Conservation (phyloP, 192 early-diverging fungal genomes). For the Dissophora globulifera region DNA sequence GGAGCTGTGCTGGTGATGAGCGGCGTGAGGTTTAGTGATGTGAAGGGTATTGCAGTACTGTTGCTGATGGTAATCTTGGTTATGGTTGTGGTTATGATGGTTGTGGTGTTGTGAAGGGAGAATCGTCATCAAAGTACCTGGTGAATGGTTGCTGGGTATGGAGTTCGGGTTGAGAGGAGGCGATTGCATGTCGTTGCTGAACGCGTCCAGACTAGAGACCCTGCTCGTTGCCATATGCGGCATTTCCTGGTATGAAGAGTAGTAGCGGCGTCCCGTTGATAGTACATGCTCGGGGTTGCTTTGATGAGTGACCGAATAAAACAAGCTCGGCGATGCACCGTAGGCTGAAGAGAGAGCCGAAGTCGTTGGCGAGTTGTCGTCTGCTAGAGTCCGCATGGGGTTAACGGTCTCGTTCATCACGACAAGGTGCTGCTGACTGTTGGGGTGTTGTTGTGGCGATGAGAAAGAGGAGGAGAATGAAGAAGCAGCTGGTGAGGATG, state of each 20-base stretch:
- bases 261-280: neutral
- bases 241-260: neutral
- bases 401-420: conserved; percentile 17
- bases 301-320: neutral
- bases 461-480: neutral
- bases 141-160: neutral
- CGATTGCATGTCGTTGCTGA: neutral
- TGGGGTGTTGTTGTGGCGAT: conserved; percentile 3
- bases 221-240: neutral
- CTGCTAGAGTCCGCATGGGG: neutral
- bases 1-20: neutral
- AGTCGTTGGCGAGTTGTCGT: neutral
- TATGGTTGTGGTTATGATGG: neutral
- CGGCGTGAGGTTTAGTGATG: neutral
- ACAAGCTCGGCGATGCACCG: too few species aligned
- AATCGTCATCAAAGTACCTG: neutral
- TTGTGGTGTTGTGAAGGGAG: neutral
- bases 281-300: too few species aligned
- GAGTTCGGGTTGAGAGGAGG: neutral
- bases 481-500: too few species aligned
- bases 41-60: too few species aligned
- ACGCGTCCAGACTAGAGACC: neutral
- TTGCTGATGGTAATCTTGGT: too few species aligned
- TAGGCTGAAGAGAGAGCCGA: too few species aligned
- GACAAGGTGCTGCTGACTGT: conserved; percentile 3